Evolutionary conservation across 768 basidiomycete species (phyloP).

Genomic region (Candolleomyces eurysporus): DNA sequence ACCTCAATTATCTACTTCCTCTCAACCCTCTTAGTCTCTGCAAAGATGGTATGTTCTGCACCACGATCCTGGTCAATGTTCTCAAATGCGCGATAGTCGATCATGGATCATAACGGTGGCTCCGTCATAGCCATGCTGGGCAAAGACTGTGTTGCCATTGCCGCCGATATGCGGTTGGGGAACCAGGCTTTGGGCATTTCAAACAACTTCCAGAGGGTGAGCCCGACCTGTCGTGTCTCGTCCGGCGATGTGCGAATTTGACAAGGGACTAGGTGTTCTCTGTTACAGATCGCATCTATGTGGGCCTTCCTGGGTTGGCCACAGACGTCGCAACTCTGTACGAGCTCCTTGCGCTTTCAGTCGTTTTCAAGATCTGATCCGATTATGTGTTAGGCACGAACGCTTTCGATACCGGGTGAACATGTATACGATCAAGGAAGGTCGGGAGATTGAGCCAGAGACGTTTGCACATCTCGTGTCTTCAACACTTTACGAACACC

Average conservation of each 20-base stretch:
- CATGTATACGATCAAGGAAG: conserved; percentile 99
- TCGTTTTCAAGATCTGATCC: conserved; percentile 8
- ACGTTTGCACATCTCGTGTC: conserved; percentile 95
- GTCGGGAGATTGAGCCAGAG: conserved; percentile 93
- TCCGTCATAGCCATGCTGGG: conserved; percentile 99
- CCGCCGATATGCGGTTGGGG: conserved; percentile 90
- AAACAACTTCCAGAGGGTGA: conserved; percentile 91
- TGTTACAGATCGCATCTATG: conserved; percentile 86
- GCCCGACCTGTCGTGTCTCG: conserved; percentile 5
- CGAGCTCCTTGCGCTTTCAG: conserved; percentile 20
- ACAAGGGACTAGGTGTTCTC: conserved; percentile 74
- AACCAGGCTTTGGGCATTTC: conserved; percentile 85
- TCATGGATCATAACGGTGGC: conserved; percentile 94
- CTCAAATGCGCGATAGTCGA: conserved; percentile 52
- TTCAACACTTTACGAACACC: conserved; percentile 91
- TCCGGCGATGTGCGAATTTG: conserved; percentile 10
- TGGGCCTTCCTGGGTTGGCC: conserved; percentile 90
- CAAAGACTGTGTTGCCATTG: conserved; percentile 98
- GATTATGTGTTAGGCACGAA: conserved; percentile 65
- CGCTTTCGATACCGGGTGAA: conserved; percentile 92
- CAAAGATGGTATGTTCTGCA: conserved; percentile 38
- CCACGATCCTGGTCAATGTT: not conserved
- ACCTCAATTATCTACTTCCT: conserved; percentile 4
- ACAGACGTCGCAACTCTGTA: conserved; percentile 93
- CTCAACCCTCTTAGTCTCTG: conserved; percentile 14